Evolutionary conservation across 2,329 filamentous ascomycete species (phyloP), one percentile per base, ranked within the genome.

Genomic region (Arthrobotrys musiformis): DNA sequence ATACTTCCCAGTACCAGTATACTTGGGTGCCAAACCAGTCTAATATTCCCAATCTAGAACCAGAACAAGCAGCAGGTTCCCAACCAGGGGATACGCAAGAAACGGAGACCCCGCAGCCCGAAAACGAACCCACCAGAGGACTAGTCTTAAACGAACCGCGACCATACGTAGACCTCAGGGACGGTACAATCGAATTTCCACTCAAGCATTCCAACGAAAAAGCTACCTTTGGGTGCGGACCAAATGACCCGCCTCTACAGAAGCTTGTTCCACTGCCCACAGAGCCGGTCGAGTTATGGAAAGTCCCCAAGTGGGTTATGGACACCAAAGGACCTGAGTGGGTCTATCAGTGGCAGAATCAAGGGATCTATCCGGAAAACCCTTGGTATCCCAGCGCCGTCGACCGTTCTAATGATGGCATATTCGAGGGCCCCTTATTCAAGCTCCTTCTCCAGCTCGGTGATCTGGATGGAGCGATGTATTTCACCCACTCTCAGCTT

Each of bases 291-390:
- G n/a, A 22, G 33, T 19, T 40, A n/a, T 58, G 54, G 54, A 15
- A 40, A 1, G 33, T 58, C 9, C 54, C 54, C 6, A 1, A 6
- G 0, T 58, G 54, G 54, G 54, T 58, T 1, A 15, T 58, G 33
- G 33, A 37, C 11, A 37, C 30, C 30, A 58, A 58, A 33, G 54
- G 54, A 58, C 54, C 54, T 15, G 54, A 37, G n/a, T 58, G 54
- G 54, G 33, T 58, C 26, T 40, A 58, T 26, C 54, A 40, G 40
- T 58, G 54, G 54, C 33, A 58, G 9, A 40, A 58, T 19, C 54
- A 58, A 58, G 54, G 54, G 7, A n/a, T 40, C 9, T 58, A 58
- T 40, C 54, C 54, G 11, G 54, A 58, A 2, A 58, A 58, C 30
- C 54, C 54, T 9, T 58, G 33, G 33, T 6, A 1, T n/a, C 19